Evolutionary conservation across 768 basidiomycete genomes (phyloP).

Genomic region (Suillus subalutaceus): DNA sequence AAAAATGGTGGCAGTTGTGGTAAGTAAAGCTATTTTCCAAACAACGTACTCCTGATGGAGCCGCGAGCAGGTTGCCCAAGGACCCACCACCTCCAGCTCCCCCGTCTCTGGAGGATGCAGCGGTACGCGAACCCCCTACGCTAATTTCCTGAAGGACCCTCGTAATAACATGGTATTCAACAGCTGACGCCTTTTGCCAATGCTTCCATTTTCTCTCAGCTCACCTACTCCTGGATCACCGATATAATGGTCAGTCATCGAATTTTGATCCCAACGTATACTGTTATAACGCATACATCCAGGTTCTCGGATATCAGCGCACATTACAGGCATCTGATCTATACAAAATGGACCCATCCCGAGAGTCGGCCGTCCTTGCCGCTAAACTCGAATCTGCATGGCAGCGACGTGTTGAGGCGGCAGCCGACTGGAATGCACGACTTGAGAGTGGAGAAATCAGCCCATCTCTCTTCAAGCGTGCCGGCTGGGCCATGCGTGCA

Average conservation of each 20-base stretch:
- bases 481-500: slow-evolving; percentile 42
- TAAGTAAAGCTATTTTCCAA: slow-evolving; percentile 23
- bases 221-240: slow-evolving; percentile 70
- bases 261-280: neutral
- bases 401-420: slow-evolving; percentile 47
- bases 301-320: slow-evolving; percentile 69
- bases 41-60: neutral
- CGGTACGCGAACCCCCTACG: slow-evolving; percentile 31
- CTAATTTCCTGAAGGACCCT: neutral
- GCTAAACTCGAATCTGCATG: slow-evolving; percentile 59
- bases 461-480: slow-evolving; percentile 42
- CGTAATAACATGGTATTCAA: neutral
- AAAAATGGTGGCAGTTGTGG: slow-evolving; percentile 61
- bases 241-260: slow-evolving; percentile 49
- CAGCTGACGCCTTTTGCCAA: slow-evolving; percentile 59
- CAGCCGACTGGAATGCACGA: slow-evolving; percentile 57
- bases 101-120: slow-evolving; percentile 56
- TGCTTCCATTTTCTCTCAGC: slow-evolving; percentile 58
- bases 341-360: slow-evolving; percentile 61
- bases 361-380: slow-evolving; percentile 53
- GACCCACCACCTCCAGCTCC: slow-evolving; percentile 61
- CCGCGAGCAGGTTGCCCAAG: slow-evolving; percentile 53
- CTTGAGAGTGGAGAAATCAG: slow-evolving; percentile 47
- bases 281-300: neutral
- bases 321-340: slow-evolving; percentile 76